These are phyloP conservation scores for Ceratocystis alfenasii DNA, from an alignment of 2,329 filamentous ascomycete genomes.

Conservation along the genomic window DNA sequence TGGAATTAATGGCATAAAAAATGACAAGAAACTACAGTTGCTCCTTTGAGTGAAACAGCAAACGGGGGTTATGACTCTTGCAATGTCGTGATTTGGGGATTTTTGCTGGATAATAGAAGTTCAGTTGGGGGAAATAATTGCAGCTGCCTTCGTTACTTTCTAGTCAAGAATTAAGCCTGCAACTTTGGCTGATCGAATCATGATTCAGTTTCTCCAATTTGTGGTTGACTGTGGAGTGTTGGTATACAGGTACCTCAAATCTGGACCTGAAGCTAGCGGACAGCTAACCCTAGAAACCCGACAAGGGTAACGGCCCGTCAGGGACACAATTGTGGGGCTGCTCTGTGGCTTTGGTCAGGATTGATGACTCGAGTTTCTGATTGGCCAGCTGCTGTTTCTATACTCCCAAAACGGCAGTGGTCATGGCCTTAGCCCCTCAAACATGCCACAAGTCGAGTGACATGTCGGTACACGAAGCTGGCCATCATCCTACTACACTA, in stretches of 20 bases:
- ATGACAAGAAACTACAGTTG: not conserved
- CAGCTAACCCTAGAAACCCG: not conserved
- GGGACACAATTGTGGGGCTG: slow-evolving; percentile 5
- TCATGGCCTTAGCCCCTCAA: not conserved
- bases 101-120: not conserved
- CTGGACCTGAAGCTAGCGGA: not conserved
- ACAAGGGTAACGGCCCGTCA: slow-evolving; percentile 1
- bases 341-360: not conserved
- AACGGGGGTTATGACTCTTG: not conserved
- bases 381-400: not conserved
- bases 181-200: not conserved
- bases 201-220: not conserved
- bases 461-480: slow-evolving; percentile 6
- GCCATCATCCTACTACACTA: slow-evolving; percentile 4
- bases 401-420: not conserved
- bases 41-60: not conserved
- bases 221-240: slow-evolving; percentile 6
- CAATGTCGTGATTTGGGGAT: not conserved
- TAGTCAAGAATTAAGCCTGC: no score
- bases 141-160: not conserved
- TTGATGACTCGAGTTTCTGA: not conserved
- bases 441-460: slow-evolving; percentile 12
- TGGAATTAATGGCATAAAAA: not conserved
- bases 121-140: not conserved
- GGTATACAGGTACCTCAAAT: not conserved